Base-by-base conservation (phyloP, 441 rosid species). In the Theobroma grandiflorum region DNA sequence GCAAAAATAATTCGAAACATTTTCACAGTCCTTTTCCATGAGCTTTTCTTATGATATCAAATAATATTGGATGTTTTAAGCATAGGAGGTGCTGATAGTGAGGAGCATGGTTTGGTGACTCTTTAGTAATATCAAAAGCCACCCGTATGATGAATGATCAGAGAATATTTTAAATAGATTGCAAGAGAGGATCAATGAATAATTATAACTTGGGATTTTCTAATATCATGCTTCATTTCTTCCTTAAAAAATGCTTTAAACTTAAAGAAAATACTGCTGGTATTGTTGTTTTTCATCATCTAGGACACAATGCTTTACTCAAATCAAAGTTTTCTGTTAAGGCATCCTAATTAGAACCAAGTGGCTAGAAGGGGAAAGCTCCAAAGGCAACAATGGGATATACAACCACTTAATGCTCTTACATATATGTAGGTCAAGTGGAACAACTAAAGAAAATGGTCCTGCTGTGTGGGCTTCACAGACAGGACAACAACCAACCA, bases 341-440 rank as follows among this genome's bases (percentile, higher is more conserved):
- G 74, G 58, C 58, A 69, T 69, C 18, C 73, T 45, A 70, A 22
- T 33, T 22, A 22, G 22, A 69, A 69, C 73, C 73, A 45, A 40
- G 12, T 8, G 8, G 57, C 38, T 22, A 35, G 22, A 35, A 45
- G 57, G 57, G 15, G 40, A 68, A 15, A 69, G 72, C 15, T 47
- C 16, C 4, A 20, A 57, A 49, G 22, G 47, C 68, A 7, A 37
- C 22, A 64, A 64, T 69, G 57, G 55, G 38, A 43, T 43, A 43
- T 15, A 47, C 55, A 2, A 4, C 15, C 52, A 45, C 49, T 45
- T 7, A 8, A 45, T 10, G 8, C 11, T 11, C 52, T 47, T 47
- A 14, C 4, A 3, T 14, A 47, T 55, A 43, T 42, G 15, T 45
- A 45, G 73, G 57, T 68, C 55, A 12, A 9, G 57, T 45, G n/a